Base-by-base conservation (phyloP, 2,329 filamentous ascomycete species). In the Lasiodiplodia sp. region DNA sequence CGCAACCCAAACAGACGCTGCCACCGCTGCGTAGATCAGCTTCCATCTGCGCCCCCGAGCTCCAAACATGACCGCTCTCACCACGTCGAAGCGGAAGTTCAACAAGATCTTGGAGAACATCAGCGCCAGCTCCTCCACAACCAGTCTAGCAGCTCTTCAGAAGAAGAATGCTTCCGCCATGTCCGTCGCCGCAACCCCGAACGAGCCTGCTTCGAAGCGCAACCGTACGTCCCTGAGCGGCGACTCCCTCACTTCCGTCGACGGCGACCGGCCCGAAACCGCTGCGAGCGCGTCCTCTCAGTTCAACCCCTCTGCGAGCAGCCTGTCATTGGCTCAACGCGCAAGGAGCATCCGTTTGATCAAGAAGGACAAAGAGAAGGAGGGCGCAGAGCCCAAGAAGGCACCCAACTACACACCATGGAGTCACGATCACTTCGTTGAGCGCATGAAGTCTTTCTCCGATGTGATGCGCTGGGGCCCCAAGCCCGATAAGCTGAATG, bases 401-500 rank as follows among this genome's bases (percentile, higher is more conserved):
- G 72, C 77, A 23, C 89, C 92, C 1, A 93, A 91, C 74, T 98
- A 96, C 81, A 92, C 92, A 66, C 95, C 96, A 0, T 92, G 90
- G 82, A 94, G 96, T 78, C 91, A 96, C 66, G 88, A 89, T 49
- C 89, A 93, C 72, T 94, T 98, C 70, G 85, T 98, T 12, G 88
- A 87, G 73, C 85, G 96, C 28, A 84, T 99, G 34, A 91, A 91
- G 70, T 96, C 93, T 0, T 99, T 97, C 77, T 92, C 95, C 76
- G 93, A 95, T 72, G 89, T 98, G 58, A 96, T 93, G 66, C 88
- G 92, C 77, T 99, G 95, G 95, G 91, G 92, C n/a, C 92, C 93
- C 0, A 98, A 98, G 78, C 94, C 96, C 0, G 88, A 94, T 65
- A 86, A 85, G 40, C 90, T 98, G 73, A 93, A 89, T 76, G 96